Evolutionary conservation across 257 asterid genomes (phyloP), one percentile per base, ranked within the genome.

Genomic region (Solanum paucissectum): DNA sequence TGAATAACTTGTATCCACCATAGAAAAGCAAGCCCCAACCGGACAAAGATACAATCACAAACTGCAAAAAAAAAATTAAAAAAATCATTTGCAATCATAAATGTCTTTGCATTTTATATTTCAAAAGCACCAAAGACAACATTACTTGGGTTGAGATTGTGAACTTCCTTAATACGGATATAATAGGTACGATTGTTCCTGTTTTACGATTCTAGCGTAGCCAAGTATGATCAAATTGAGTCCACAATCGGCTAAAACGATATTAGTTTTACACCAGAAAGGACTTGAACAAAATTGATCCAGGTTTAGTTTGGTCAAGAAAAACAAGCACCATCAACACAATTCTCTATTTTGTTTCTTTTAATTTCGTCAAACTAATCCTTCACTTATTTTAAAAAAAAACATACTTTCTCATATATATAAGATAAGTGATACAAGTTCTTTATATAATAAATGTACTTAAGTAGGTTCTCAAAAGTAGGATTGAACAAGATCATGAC

Each of bases 11-110:
- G 88, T 95, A 96, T 34, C 90, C 90, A 73, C 96, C 91, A 42
- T 87, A 91, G 86, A 96, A 18, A 75, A 92, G 89, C 91, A 93
- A 88, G 68, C 95, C 95, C 98, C 98, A 96, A 77, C 98, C 99
- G 38, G 97, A 23, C 89, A 94, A 90, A 89, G 98, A 96, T 79
- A 92, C 96, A 84, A 96, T 92, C 89, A 96, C 99, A 89, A 96
- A 93, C 99, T 95, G 92, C 92, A 90, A 85, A 89, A 55, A 7
- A 55, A 1, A 46, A 46, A 44, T 44, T 12, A 6, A 55, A 55
- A 92, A 91, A 1, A 82, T 82, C 18, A 82, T 49, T 81, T 82
- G 69, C 71, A 82, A 82, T 11, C 34, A 76, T 76, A 76, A 12
- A 38, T 38, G 12, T 16, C 23, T 79, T 44, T 16, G 69, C 86